phyloP scores from a whole-genome alignment of 2,329 filamentous ascomycete genomes.

The Rhynchosporium graminicola region DNA sequence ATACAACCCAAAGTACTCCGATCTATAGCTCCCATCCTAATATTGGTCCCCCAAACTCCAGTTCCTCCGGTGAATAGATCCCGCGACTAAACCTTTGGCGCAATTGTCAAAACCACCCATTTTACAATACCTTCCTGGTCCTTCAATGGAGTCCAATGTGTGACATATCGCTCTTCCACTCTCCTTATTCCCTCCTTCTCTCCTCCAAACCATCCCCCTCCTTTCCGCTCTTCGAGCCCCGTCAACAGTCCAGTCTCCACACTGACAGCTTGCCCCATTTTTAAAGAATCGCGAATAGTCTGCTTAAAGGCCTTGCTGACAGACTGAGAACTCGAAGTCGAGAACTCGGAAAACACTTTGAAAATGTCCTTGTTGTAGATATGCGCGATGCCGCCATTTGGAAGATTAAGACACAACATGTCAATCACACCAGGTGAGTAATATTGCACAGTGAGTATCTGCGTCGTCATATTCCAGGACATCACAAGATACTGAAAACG shows the following conservation, averaged over 20 bases:
- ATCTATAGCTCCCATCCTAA: background rate
- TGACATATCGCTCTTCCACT: slow-evolving; percentile 36
- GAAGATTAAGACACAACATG: slow-evolving; percentile 47
- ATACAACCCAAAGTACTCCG: background rate
- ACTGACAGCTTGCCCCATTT: slow-evolving; percentile 34
- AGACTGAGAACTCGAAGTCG: slow-evolving; percentile 42
- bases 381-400: slow-evolving; percentile 39
- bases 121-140: slow-evolving; percentile 40
- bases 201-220: slow-evolving; percentile 24
- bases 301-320: slow-evolving; percentile 48
- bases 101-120: slow-evolving; percentile 42
- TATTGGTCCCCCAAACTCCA: background rate
- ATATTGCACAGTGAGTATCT: slow-evolving; percentile 46
- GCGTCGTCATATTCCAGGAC: slow-evolving; percentile 36
- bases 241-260: slow-evolving; percentile 37
- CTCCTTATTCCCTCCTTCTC: slow-evolving; percentile 23
- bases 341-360: slow-evolving; percentile 52
- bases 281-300: slow-evolving; percentile 44
- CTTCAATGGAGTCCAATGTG: slow-evolving; percentile 48
- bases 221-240: slow-evolving; percentile 31
- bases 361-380: slow-evolving; percentile 55
- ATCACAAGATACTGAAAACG: slow-evolving; percentile 44
- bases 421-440: slow-evolving; percentile 51
- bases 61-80: background rate
- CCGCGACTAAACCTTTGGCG: slow-evolving; percentile 29